Conservation (phyloP, 2,329 filamentous ascomycete genomes). For the Talaromyces amestolkiae region DNA sequence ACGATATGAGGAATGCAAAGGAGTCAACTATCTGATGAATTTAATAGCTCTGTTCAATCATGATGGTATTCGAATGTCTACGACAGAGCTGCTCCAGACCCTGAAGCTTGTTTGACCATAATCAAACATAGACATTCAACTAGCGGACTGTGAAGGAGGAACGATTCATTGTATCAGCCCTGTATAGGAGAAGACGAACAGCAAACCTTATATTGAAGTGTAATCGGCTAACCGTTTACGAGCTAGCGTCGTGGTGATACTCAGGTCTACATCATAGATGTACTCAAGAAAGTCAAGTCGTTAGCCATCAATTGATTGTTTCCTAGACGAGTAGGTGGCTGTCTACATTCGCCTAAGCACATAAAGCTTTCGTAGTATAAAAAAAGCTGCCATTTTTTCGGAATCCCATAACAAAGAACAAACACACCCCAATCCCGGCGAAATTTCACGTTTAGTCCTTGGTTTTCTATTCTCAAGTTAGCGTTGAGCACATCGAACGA, state of each 20-base stretch:
- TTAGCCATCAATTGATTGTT: conserved; percentile 40
- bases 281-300: not conserved
- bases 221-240: not conserved
- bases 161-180: too few species aligned
- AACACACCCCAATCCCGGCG: conserved; percentile 56
- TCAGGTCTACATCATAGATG: not conserved
- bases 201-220: not conserved
- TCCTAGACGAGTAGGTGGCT: conserved; percentile 38
- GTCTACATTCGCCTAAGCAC: conserved; percentile 43
- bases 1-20: not conserved
- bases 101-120: not conserved
- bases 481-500: too few species aligned
- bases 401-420: conserved; percentile 40
- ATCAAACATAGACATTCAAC: too few species aligned
- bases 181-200: not conserved
- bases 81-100: not conserved
- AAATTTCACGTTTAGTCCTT: conserved; percentile 71
- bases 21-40: not conserved
- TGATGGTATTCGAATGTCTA: not conserved
- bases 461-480: conserved; percentile 41
- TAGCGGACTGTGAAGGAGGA: too few species aligned
- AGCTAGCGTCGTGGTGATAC: not conserved
- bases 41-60: not conserved
- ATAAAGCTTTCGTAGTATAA: conserved; percentile 42
- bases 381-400: conserved; percentile 32